A percentile compares a stretch with the other conserved stretches of the same genome.
Evolutionary conservation across 768 basidiomycete species (phyloP).

Genomic region (Hericium rajendrae): DNA sequence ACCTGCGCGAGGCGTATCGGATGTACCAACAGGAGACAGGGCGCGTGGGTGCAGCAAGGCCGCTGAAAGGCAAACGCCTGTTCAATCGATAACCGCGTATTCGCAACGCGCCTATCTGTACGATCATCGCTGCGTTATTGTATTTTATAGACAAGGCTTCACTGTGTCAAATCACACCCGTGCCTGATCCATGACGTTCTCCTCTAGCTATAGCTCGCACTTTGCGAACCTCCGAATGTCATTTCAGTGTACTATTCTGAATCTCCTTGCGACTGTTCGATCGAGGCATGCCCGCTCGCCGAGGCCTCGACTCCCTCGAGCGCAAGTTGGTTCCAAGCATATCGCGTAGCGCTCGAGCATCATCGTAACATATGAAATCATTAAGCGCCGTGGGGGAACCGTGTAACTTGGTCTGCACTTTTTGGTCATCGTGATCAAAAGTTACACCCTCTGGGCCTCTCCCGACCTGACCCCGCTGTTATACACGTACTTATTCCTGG

Average conservation of each 20-base stretch:
- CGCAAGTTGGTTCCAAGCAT: not conserved
- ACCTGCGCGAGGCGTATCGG: constrained; percentile 83
- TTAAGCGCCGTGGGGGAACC: no score
- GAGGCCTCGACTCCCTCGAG: not conserved
- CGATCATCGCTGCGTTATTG: not conserved
- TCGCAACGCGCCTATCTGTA: not conserved
- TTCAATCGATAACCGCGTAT: constrained; percentile 30
- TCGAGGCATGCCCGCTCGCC: no score
- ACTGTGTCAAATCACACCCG: no score
- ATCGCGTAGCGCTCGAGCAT: not conserved
- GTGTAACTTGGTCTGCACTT: no score
- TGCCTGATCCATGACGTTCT: no score
- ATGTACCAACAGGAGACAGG: constrained; percentile 77
- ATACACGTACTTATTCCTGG: not conserved
- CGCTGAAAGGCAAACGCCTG: constrained; percentile 57
- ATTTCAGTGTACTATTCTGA: no score
- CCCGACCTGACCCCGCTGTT: not conserved
- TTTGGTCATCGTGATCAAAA: no score
- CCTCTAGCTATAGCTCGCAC: no score
- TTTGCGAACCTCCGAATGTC: no score
- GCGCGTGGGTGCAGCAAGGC: constrained; percentile 67
- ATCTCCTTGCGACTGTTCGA: no score
- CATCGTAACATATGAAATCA: no score
- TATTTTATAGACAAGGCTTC: not conserved
- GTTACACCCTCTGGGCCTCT: no score